Evolutionary conservation across 345 rosid genomes (phyloP).

Genomic region (Eucalyptus pauciflora): DNA sequence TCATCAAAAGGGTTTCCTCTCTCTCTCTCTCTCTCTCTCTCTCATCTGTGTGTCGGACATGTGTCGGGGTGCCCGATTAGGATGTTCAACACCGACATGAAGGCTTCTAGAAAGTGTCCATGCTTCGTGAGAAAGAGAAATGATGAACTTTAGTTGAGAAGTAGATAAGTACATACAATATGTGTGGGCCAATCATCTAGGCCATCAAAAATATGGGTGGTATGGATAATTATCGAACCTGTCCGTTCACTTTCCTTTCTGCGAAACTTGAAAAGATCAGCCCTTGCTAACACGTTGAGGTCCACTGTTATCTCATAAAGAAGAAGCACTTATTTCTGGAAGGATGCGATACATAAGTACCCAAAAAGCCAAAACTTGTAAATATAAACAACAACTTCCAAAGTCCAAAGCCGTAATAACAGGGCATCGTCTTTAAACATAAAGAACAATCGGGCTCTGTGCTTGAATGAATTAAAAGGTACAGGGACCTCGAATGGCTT

Average conservation of each 20-base stretch:
- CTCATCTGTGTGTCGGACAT: no score
- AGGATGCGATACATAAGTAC: not conserved
- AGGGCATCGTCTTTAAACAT: not conserved
- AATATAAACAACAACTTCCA: not conserved
- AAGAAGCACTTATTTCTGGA: constrained; percentile 60
- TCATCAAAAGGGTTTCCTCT: no score
- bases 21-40: no score
- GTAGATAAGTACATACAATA: constrained; percentile 16
- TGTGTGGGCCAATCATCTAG: not conserved
- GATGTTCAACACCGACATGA: no score
- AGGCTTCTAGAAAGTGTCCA: no score
- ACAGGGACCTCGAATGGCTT: constrained; percentile 66
- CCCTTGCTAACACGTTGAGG: constrained; percentile 92
- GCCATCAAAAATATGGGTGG: constrained; percentile 92
- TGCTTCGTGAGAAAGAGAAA: not conserved
- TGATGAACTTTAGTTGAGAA: not conserved
- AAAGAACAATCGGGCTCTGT: not conserved
- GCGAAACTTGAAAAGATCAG: constrained; percentile 77
- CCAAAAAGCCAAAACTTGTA: not conserved
- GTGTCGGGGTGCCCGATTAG: no score
- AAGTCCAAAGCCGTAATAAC: not conserved
- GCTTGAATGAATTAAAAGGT: not conserved
- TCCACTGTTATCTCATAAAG: constrained; percentile 96
- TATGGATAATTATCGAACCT: constrained; percentile 65
- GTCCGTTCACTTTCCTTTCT: constrained; percentile 60